Percentiles rank a stretch among this genome's conserved stretches.
Evolutionary conservation across 495 filamentous ascomycete species (phyloP).

Genomic region (Articulospora tetracladia): DNA sequence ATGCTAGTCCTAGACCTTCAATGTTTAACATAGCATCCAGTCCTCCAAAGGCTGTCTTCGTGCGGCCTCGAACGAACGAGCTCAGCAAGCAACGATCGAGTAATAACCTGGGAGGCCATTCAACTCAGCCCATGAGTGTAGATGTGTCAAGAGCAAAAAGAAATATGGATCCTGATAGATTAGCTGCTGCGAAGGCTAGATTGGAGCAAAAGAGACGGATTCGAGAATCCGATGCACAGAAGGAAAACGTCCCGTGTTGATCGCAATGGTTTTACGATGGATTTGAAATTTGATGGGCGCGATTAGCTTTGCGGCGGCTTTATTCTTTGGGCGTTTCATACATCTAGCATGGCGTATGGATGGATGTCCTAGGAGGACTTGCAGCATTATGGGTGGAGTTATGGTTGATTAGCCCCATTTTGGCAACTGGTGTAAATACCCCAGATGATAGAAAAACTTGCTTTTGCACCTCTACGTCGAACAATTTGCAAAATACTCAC

Average conservation of each 20-base stretch:
- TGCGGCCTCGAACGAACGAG: slow-evolving; percentile 31
- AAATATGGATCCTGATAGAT: slow-evolving; percentile 54
- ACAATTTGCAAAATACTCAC: too few relatives aligned
- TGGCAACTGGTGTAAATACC: too few relatives aligned
- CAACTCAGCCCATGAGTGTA: slow-evolving; percentile 24
- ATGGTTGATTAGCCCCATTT: neutral
- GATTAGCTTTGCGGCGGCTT: too few relatives aligned
- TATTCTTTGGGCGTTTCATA: neutral
- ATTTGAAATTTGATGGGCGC: too few relatives aligned
- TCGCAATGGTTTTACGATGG: neutral
- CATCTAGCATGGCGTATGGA: neutral
- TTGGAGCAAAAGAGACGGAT: slow-evolving; percentile 46
- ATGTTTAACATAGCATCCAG: slow-evolving; percentile 25
- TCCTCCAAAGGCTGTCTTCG: slow-evolving; percentile 25
- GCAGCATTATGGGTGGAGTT: neutral
- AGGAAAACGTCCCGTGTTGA: slow-evolving; percentile 17
- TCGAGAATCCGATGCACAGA: slow-evolving; percentile 27
- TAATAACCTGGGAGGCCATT: slow-evolving; percentile 23
- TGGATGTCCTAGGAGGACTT: neutral
- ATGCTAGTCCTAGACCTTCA: slow-evolving; percentile 24
- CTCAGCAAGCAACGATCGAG: slow-evolving; percentile 26
- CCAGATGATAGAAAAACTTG: too few relatives aligned
- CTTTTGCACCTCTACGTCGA: too few relatives aligned
- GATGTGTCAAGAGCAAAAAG: slow-evolving; percentile 34
- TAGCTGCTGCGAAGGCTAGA: slow-evolving; percentile 59